phyloP scores from a whole-genome alignment of 73 alveolate species.

The Paramecium octaurelia region DNA sequence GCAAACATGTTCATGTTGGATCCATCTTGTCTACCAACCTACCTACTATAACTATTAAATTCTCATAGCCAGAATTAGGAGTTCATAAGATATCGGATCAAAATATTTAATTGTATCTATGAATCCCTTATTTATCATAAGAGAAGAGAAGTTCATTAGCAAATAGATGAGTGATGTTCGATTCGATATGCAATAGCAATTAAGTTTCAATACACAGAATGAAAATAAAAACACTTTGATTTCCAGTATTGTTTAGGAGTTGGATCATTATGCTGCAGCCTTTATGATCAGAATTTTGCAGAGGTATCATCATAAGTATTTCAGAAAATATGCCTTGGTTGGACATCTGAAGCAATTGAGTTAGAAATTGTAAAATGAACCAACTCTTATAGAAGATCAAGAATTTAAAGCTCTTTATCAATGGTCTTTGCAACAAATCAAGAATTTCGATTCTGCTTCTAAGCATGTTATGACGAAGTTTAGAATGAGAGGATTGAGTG shows the following conservation, averaged over 20 bases:
- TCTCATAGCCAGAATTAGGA: neutral
- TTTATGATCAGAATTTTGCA: neutral
- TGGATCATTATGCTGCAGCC: conserved; percentile 40
- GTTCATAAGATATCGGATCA: neutral
- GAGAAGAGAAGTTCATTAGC: conserved; percentile 23
- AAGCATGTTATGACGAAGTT: neutral
- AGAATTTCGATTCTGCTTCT: neutral
- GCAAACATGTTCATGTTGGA: conserved; percentile 48
- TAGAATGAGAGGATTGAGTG: conserved; percentile 16
- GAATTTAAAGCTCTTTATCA: neutral
- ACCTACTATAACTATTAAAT: neutral
- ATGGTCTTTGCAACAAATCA: neutral
- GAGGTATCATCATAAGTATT: neutral
- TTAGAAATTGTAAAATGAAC: neutral
- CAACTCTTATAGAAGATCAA: neutral
- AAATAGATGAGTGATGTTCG: neutral
- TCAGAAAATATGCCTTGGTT: neutral
- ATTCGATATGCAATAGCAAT: neutral
- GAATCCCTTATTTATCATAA: neutral
- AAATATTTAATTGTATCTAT: neutral
- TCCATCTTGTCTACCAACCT: neutral
- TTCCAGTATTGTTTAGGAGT: conserved; percentile 5
- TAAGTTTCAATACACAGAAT: neutral
- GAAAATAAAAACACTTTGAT: conserved; percentile 8
- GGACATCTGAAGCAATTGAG: neutral